Evolutionary conservation across 129 eudicot genomes (phyloP).

Genomic region (Apium graveolens): DNA sequence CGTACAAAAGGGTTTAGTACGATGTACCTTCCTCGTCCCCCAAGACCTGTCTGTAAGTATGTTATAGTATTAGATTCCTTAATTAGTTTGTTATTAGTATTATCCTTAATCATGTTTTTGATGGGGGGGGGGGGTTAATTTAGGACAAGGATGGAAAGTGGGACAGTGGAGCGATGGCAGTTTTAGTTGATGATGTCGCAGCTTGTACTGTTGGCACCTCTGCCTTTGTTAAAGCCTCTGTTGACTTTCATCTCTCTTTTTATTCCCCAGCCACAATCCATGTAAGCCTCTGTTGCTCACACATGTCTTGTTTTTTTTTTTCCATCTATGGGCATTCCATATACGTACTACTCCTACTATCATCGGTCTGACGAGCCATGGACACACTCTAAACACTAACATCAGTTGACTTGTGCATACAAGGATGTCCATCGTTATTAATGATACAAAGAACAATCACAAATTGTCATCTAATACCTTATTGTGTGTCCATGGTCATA

Average conservation of each 20-base stretch:
- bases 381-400: too few relatives aligned
- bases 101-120: neutral
- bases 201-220: constrained; percentile 7
- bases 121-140: too few relatives aligned
- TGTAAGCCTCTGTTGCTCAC: too few relatives aligned
- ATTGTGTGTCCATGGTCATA: too few relatives aligned
- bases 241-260: neutral
- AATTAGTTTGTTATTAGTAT: neutral
- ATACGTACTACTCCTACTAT: too few relatives aligned
- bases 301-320: too few relatives aligned
- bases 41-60: constrained; percentile 14
- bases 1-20: constrained; percentile 10
- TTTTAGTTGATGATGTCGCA: constrained; percentile 9
- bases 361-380: too few relatives aligned
- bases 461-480: too few relatives aligned
- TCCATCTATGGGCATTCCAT: too few relatives aligned
- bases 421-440: too few relatives aligned
- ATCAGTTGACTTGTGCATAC: too few relatives aligned
- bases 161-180: constrained; percentile 20
- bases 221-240: neutral
- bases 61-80: neutral
- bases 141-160: constrained; percentile 23
- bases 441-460: too few relatives aligned
- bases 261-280: constrained; percentile 13
- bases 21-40: constrained; percentile 13